Evolutionary conservation across 495 filamentous ascomycete genomes (phyloP).

Genomic region (Trichoderma gamsii): DNA sequence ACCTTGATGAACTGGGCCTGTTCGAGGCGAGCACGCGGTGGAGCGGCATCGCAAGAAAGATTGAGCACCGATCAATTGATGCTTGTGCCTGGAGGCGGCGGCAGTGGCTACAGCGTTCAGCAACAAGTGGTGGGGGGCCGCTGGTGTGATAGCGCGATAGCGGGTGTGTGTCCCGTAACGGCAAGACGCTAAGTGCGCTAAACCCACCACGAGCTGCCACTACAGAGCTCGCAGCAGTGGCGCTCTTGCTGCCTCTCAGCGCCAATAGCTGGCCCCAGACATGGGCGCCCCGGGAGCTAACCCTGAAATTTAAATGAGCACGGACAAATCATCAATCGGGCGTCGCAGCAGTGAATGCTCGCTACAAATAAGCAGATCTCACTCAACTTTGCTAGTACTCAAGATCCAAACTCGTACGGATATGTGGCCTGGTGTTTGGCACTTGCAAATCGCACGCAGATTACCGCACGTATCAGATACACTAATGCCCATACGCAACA

Average conservation of each 20-base stretch:
- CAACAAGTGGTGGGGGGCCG: neutral
- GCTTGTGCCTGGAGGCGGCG: conserved; percentile 3
- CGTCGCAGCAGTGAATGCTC: neutral
- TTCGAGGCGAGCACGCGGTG: neutral
- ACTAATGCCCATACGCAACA: neutral
- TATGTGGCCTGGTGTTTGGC: no score
- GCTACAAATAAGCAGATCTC: neutral
- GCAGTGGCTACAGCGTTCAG: conserved; percentile 6
- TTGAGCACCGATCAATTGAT: neutral
- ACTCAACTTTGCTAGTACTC: neutral
- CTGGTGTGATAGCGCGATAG: neutral
- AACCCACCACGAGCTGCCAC: neutral
- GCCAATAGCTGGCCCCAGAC: neutral
- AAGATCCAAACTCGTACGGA: neutral
- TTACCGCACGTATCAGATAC: neutral
- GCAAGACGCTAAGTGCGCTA: neutral
- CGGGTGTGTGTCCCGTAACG: neutral
- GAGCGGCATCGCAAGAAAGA: neutral
- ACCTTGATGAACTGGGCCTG: neutral
- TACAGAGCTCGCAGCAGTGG: neutral
- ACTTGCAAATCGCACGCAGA: no score
- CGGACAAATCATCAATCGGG: neutral
- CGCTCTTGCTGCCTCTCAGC: neutral
- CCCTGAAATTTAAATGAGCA: conserved; percentile 12
- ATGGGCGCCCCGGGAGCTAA: conserved; percentile 6